These are phyloP conservation scores for Rhododendron ferrugineum DNA, from an alignment of 148 eudicot species.

Conservation along the genomic window DNA sequence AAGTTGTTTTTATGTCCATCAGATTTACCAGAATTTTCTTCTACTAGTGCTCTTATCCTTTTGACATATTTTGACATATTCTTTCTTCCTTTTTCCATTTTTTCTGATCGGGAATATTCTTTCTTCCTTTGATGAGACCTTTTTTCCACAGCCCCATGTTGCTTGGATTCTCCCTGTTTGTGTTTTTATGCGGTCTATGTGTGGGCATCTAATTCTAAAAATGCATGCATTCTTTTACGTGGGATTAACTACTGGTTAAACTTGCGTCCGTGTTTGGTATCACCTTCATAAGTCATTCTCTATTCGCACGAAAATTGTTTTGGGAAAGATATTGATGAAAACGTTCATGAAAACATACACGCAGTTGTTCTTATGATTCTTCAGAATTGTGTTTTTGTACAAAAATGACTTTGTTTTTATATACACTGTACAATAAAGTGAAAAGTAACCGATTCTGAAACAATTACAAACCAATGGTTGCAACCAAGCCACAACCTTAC, in stretches of 20 bases:
- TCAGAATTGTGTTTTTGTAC: not conserved
- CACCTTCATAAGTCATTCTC: not conserved
- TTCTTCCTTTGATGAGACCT: slow-evolving; percentile 4
- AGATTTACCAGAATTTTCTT: slow-evolving; percentile 5
- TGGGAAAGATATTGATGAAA: not conserved
- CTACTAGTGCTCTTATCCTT: not conserved
- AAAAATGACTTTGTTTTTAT: not conserved
- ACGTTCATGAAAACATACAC: not conserved
- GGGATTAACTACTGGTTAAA: not conserved
- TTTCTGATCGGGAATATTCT: slow-evolving; percentile 1
- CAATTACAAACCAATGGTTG: not conserved
- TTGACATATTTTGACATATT: slow-evolving; percentile 15
- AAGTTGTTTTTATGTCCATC: not conserved
- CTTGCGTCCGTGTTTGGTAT: not conserved
- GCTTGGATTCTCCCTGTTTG: slow-evolving; percentile 11
- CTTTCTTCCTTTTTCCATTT: not conserved
- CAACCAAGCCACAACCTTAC: not conserved
- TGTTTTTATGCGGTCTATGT: not conserved
- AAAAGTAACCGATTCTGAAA: not conserved
- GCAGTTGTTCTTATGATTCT: not conserved
- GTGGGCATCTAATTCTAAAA: not conserved
- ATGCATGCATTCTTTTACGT: not conserved
- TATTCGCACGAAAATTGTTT: not conserved
- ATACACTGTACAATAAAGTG: not conserved
- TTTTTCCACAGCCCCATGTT: slow-evolving; percentile 20